phyloP scores from a whole-genome alignment of 805 yeast genomes.

The Schizosaccharomyces octosporus region DNA sequence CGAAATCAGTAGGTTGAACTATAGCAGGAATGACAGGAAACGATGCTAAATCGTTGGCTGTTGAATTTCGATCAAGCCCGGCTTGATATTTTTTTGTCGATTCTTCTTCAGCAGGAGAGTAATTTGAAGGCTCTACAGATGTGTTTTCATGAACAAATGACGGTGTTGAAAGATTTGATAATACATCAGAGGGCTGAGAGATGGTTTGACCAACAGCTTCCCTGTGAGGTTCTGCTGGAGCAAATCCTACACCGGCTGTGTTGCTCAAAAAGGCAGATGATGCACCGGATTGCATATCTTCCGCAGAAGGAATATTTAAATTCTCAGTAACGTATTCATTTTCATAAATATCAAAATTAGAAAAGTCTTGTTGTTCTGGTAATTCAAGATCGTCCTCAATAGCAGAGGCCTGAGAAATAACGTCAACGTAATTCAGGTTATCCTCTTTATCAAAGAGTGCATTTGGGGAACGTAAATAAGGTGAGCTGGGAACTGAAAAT shows the following conservation, averaged over 20 bases:
- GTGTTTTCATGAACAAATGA: neutral
- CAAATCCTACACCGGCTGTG: neutral
- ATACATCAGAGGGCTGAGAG: neutral
- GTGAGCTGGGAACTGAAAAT: neutral
- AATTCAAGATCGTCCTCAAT: neutral
- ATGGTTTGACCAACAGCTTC: neutral
- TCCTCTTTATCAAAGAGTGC: neutral
- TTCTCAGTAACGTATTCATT: too few relatives aligned
- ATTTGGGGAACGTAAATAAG: neutral
- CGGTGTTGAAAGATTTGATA: neutral
- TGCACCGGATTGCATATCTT: too few relatives aligned
- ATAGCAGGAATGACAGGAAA: neutral
- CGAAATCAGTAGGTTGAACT: neutral
- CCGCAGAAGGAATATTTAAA: too few relatives aligned
- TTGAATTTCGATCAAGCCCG: neutral
- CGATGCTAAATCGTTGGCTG: neutral
- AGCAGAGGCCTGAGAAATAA: neutral
- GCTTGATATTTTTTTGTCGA: too few relatives aligned
- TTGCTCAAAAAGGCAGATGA: neutral
- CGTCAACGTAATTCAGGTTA: neutral
- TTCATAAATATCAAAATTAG: too few relatives aligned
- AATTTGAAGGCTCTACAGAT: neutral
- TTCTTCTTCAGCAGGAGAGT: neutral
- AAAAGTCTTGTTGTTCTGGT: too few relatives aligned
- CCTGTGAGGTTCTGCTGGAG: neutral